phyloP scores from a whole-genome alignment of 1,139 yeast species.

The Yamadazyma triangularis region DNA sequence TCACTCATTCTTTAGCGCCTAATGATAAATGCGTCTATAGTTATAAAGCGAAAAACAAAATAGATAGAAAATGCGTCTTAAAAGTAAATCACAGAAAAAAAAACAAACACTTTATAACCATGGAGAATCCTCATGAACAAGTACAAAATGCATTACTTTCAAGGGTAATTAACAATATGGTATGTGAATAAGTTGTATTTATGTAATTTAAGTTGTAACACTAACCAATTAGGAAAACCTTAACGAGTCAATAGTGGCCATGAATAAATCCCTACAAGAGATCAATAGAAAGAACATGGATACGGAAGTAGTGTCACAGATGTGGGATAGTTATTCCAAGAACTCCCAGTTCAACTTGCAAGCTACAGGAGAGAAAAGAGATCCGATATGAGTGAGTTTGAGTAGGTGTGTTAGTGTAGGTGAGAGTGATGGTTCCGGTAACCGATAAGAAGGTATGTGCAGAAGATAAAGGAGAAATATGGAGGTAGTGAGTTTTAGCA shows the following conservation, averaged over 20 bases:
- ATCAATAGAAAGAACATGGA: slow-evolving; percentile 66
- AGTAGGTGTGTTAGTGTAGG: no score
- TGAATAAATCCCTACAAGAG: slow-evolving; percentile 59
- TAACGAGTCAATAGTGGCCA: slow-evolving; percentile 63
- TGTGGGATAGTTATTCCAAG: slow-evolving; percentile 77
- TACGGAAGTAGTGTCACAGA: slow-evolving; percentile 67
- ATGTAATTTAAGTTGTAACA: slow-evolving; percentile 7
- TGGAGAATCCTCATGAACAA: slow-evolving; percentile 91
- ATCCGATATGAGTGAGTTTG: slow-evolving; percentile 53
- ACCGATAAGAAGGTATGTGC: no score
- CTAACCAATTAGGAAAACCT: slow-evolving; percentile 55
- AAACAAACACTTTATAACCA: slow-evolving; percentile 13
- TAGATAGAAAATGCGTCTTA: no score
- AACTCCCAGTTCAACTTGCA: slow-evolving; percentile 71
- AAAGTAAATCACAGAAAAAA: slow-evolving; percentile 2
- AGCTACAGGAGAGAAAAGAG: slow-evolving; percentile 61
- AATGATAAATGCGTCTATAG: no score
- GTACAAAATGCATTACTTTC: slow-evolving; percentile 75
- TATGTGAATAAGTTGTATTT: slow-evolving; percentile 26
- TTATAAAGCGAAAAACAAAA: no score
- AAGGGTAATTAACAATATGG: slow-evolving; percentile 73
- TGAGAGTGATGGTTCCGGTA: no score
- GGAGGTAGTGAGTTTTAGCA: no score
- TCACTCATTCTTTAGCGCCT: no score
- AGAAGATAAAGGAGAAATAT: no score